Conservation (phyloP, 2,329 filamentous ascomycete genomes). For the Talaromyces sp. region DNA sequence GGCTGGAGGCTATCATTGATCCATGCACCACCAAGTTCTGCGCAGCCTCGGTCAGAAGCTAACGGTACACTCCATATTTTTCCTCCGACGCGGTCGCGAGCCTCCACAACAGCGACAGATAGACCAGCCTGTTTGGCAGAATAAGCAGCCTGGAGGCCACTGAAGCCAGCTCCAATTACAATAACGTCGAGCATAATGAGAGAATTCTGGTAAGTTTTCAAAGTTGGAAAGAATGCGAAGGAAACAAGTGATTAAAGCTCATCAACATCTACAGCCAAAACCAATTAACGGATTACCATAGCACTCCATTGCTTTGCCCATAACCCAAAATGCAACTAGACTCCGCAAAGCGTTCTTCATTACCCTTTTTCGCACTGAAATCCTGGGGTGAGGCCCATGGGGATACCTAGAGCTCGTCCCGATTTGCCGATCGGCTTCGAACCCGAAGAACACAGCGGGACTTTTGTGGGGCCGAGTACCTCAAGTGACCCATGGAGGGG, state of each 20-base stretch:
- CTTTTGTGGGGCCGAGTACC: background rate
- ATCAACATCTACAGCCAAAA: too few relatives aligned
- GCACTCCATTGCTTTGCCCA: too few relatives aligned
- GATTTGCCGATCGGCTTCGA: background rate
- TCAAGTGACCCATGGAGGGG: background rate
- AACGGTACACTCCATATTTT: constrained; percentile 37
- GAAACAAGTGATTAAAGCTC: too few relatives aligned
- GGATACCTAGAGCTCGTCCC: background rate
- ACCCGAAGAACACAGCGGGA: background rate
- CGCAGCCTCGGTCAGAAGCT: constrained; percentile 23
- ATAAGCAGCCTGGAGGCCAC: constrained; percentile 42
- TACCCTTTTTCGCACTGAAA: too few relatives aligned
- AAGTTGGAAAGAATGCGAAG: too few relatives aligned
- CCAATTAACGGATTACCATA: too few relatives aligned
- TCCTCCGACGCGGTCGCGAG: constrained; percentile 48
- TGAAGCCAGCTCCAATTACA: constrained; percentile 44
- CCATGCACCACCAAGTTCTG: constrained; percentile 39
- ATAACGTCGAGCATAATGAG: constrained; percentile 26
- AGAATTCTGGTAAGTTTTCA: too few relatives aligned
- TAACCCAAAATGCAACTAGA: too few relatives aligned
- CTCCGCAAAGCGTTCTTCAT: too few relatives aligned
- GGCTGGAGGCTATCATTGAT: constrained; percentile 38
- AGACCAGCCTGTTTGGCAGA: constrained; percentile 34
- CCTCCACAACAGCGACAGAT: constrained; percentile 43
- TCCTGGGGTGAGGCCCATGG: too few relatives aligned